A percentile compares a stretch with the other conserved stretches of the same genome.
Evolutionary conservation across 2,329 filamentous ascomycete genomes (phyloP).

Genomic region (Neophaeococcomyces mojaviensis): DNA sequence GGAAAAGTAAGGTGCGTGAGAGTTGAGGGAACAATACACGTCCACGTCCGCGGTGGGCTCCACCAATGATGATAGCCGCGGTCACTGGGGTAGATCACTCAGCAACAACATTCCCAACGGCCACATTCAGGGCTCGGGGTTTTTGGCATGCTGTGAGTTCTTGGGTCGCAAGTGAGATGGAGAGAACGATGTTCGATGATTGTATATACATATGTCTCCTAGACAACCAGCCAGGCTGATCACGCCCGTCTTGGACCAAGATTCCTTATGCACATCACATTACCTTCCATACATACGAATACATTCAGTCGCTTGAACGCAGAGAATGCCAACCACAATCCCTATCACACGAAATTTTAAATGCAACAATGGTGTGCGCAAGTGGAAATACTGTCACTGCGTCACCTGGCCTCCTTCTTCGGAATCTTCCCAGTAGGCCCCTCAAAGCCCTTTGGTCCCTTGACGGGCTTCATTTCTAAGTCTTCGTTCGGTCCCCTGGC

Average conservation of each 20-base stretch:
- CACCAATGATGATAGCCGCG: not conserved
- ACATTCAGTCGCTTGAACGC: constrained; percentile 7
- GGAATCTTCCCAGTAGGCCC: constrained; percentile 16
- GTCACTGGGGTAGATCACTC: not conserved
- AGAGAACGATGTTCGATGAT: not conserved
- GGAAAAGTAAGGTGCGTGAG: not conserved
- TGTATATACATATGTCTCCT: not conserved
- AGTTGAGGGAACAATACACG: too few relatives aligned
- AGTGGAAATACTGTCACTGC: not conserved
- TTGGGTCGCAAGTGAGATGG: too few relatives aligned
- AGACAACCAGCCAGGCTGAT: not conserved
- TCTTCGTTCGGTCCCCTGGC: constrained; percentile 45
- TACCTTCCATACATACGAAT: not conserved
- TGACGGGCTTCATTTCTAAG: constrained; percentile 63
- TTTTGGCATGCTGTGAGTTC: too few relatives aligned
- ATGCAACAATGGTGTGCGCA: constrained; percentile 4
- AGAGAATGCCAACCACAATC: too few relatives aligned
- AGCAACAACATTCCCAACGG: constrained; percentile 5
- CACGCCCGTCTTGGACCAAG: too few relatives aligned
- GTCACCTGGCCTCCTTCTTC: constrained; percentile 14
- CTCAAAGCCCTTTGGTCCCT: constrained; percentile 37
- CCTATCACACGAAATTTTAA: too few relatives aligned
- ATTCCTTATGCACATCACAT: not conserved
- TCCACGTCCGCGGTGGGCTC: not conserved
- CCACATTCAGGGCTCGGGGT: too few relatives aligned